Evolutionary conservation across 2,329 filamentous ascomycete genomes (phyloP).

Genomic region (Fusarium sp.): DNA sequence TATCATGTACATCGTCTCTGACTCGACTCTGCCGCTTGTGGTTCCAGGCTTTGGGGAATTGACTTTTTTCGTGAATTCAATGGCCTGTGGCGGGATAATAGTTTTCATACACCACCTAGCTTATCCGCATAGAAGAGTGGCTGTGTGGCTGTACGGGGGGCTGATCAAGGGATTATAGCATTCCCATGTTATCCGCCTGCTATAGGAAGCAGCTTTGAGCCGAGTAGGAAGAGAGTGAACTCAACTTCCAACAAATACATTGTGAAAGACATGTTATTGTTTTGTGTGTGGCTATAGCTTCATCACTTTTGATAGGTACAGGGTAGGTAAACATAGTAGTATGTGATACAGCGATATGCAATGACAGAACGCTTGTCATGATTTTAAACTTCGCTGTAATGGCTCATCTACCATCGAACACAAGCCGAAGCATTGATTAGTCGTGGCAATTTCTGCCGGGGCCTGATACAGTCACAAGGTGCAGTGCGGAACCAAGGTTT

Average conservation of each 20-base stretch:
- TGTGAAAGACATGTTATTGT: not conserved
- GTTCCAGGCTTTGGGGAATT: not conserved
- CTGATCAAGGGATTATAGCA: not conserved
- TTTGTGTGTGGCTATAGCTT: not conserved
- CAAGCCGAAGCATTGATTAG: not conserved
- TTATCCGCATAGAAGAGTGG: not conserved
- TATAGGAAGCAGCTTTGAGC: too few relatives aligned
- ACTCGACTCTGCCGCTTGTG: not conserved
- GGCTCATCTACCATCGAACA: not conserved
- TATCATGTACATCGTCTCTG: not conserved
- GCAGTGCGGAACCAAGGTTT: not conserved
- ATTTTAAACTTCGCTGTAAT: not conserved
- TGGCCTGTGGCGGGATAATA: not conserved
- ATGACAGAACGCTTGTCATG: not conserved
- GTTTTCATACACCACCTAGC: not conserved
- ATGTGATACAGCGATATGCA: not conserved
- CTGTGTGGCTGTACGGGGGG: not conserved
- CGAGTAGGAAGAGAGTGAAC: not conserved
- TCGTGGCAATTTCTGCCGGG: too few relatives aligned
- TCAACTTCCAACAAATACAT: too few relatives aligned
- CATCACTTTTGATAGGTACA: not conserved
- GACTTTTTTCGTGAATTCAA: slow-evolving; percentile 10
- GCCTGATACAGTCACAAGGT: not conserved
- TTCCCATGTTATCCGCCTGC: too few relatives aligned
- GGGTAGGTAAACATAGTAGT: not conserved